phyloP scores from a whole-genome alignment of 805 yeast genomes.

The Scheffersomyces lignosus region DNA sequence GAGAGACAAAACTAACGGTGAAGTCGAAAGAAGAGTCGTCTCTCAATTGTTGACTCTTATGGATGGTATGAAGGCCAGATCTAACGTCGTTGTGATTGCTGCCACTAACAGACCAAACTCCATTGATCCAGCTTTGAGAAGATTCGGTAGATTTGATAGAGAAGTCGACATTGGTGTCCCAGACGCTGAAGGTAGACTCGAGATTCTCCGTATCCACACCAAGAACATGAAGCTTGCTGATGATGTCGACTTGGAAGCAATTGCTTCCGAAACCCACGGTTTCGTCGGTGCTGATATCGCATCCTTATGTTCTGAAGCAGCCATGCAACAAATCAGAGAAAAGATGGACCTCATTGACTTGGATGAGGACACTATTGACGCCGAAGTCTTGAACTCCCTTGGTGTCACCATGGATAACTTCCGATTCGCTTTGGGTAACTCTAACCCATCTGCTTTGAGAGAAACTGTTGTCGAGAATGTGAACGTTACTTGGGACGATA shows the following conservation, averaged over 20 bases:
- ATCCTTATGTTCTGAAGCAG: conserved; percentile 98
- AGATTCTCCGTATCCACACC: conserved; percentile 94
- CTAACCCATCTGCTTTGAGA: conserved; percentile 98
- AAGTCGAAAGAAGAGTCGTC: conserved; percentile 98
- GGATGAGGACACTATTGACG: conserved; percentile 95
- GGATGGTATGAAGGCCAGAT: conserved; percentile 99
- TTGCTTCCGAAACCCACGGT: conserved; percentile 98
- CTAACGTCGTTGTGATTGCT: conserved; percentile 96
- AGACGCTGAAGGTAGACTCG: conserved; percentile 97
- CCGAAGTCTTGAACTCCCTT: conserved; percentile 91
- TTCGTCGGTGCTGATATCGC: conserved; percentile 99
- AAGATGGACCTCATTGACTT: conserved; percentile 97
- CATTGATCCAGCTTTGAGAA: conserved; percentile 81
- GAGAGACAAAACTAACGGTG: conserved; percentile 99
- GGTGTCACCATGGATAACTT: conserved; percentile 99
- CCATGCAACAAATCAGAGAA: conserved; percentile 99
- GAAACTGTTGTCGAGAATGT: conserved; percentile 99
- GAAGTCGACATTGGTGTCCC: conserved; percentile 92
- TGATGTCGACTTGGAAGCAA: conserved; percentile 92
- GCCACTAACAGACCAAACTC: conserved; percentile 91
- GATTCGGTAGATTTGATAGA: conserved; percentile 84
- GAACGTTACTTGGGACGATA: conserved; percentile 98
- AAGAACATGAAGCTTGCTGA: conserved; percentile 96
- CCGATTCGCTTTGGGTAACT: conserved; percentile 94
- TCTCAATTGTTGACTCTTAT: conserved; percentile 94